Percentiles rank a stretch among this genome's conserved stretches.
Conservation (phyloP, 257 asterid genomes). For the Nicotiana attenuata region DNA sequence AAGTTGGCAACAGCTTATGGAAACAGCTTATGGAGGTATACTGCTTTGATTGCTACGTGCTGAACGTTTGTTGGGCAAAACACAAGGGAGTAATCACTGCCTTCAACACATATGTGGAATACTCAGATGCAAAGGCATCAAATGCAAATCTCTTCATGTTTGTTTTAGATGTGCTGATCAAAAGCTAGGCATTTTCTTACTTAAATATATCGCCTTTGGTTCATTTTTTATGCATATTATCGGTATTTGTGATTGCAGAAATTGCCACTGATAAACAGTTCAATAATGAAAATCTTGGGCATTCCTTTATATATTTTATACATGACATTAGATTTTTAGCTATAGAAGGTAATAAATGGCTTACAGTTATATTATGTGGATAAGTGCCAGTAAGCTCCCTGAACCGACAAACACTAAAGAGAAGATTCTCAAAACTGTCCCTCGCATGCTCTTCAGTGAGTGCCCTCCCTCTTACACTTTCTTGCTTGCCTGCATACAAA, state of each 20-base stretch:
- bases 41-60: not conserved
- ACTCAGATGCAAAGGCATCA: not conserved
- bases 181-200: not conserved
- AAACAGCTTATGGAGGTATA: not conserved
- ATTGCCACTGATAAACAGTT: not conserved
- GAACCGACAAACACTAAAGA: conserved; percentile 84
- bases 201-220: not conserved
- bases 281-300: not conserved
- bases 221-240: not conserved
- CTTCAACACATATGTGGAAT: not conserved
- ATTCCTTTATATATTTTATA: not conserved
- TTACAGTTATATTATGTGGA: conserved; percentile 87
- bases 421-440: conserved; percentile 20
- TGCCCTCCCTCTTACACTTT: conserved; percentile 63
- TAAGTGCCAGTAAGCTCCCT: conserved; percentile 91
- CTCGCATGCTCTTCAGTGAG: conserved; percentile 61
- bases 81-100: not conserved
- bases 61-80: not conserved
- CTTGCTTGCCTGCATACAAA: conserved; percentile 51
- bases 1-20: not conserved
- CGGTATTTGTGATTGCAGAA: not conserved
- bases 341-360: conserved; percentile 21
- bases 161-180: not conserved
- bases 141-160: not conserved
- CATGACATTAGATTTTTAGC: not conserved